Evolutionary conservation across 495 filamentous ascomycete genomes (phyloP).

Genomic region (Xylaria acuta): DNA sequence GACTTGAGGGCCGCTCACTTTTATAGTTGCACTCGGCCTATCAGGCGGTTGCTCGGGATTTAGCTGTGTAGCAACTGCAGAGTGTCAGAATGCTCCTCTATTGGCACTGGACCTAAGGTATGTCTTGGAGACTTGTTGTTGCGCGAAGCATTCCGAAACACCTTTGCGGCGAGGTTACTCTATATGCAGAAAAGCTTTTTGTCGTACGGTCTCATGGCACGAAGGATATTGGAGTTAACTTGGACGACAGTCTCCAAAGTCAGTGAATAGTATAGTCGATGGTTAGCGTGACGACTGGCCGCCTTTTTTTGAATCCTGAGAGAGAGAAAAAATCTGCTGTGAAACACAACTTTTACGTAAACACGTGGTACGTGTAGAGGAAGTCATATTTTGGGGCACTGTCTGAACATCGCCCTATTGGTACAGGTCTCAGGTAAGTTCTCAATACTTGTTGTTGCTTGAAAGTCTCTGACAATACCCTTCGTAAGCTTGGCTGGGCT

Average conservation of each 20-base stretch:
- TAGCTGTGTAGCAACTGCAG: not conserved
- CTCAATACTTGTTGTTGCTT: not conserved
- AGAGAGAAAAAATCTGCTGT: not conserved
- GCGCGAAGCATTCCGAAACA: not conserved
- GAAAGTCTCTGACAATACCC: not conserved
- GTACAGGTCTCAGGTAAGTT: not conserved
- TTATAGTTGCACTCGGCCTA: not conserved
- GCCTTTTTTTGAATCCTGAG: not conserved
- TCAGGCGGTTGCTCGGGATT: not conserved
- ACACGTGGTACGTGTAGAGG: not conserved
- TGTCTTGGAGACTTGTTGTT: not conserved
- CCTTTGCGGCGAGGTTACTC: too few species aligned
- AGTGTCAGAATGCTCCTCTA: not conserved
- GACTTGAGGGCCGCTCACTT: not conserved
- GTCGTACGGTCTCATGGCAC: not conserved
- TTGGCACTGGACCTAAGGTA: not conserved
- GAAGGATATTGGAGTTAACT: not conserved
- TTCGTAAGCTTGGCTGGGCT: not conserved
- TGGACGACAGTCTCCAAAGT: not conserved
- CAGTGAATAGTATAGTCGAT: not conserved
- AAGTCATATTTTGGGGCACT: not conserved
- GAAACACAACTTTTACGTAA: not conserved
- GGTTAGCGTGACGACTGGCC: not conserved
- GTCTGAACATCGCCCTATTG: not conserved
- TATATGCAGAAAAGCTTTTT: not conserved